A percentile compares a stretch with the other conserved stretches of the same genome.
Evolutionary conservation across 176 grass and related monocot genomes (phyloP).

Genomic region (Pontederia crassipes): DNA sequence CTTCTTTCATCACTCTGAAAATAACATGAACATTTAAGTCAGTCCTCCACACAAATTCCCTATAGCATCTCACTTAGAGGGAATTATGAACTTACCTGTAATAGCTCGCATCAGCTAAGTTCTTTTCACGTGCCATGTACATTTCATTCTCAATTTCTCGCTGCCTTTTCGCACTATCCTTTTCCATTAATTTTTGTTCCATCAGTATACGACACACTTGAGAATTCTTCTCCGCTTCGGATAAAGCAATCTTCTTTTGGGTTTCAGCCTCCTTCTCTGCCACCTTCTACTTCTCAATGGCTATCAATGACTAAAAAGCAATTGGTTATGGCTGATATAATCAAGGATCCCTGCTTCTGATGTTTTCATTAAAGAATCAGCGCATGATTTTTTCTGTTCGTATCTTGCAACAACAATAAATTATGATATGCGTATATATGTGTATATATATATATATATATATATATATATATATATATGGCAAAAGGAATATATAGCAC

Average conservation of each 20-base stretch:
- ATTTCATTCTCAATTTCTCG: slow-evolving; percentile 94
- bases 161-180: slow-evolving; percentile 76
- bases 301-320: slow-evolving; percentile 52
- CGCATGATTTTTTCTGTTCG: too few species aligned
- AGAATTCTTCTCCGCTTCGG: slow-evolving; percentile 93
- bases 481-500: too few species aligned
- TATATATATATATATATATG: too few species aligned
- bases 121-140: slow-evolving; percentile 74
- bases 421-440: too few species aligned
- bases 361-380: not conserved
- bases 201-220: slow-evolving; percentile 93
- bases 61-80: not conserved
- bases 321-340: slow-evolving; percentile 1
- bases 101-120: slow-evolving; percentile 64
- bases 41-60: too few species aligned
- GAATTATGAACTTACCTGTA: slow-evolving; percentile 45
- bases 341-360: not conserved
- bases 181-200: slow-evolving; percentile 94
- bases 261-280: slow-evolving; percentile 96
- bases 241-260: slow-evolving; percentile 90
- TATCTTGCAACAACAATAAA: too few species aligned
- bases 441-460: too few species aligned
- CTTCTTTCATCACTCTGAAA: slow-evolving; percentile 75
- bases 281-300: slow-evolving; percentile 91
- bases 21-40: not conserved